These are phyloP conservation scores for Macrolepiota dolichaula DNA, from an alignment of 768 basidiomycete genomes.

Conservation along the genomic window DNA sequence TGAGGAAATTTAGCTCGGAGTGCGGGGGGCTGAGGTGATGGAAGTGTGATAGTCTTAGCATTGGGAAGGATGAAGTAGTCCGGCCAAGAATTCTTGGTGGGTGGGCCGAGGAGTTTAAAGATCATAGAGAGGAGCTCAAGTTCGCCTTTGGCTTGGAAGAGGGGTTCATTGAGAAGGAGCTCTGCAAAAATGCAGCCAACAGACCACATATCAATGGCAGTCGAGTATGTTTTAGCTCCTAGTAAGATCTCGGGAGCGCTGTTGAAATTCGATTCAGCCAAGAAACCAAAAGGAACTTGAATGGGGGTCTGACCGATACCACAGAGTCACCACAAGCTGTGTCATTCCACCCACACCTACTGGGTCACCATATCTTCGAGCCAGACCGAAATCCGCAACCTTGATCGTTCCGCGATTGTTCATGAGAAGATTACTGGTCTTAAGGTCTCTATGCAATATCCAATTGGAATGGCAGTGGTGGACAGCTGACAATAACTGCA, in stretches of 20 bases:
- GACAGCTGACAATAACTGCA: conserved; percentile 91
- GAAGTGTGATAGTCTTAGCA: conserved; percentile 73
- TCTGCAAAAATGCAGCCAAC: conserved; percentile 99
- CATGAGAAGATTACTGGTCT: conserved; percentile 97
- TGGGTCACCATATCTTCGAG: conserved; percentile 94
- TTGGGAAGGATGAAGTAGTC: conserved; percentile 77
- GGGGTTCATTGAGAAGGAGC: conserved; percentile 88
- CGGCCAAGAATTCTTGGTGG: conserved; percentile 84
- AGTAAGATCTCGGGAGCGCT: conserved; percentile 95
- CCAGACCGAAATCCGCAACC: conserved; percentile 97
- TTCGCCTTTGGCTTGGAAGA: conserved; percentile 97
- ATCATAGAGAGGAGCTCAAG: conserved; percentile 91
- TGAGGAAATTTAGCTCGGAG: conserved; percentile 87
- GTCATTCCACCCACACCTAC: conserved; percentile 96
- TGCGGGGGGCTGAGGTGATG: conserved; percentile 69
- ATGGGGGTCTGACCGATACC: conserved; percentile 78
- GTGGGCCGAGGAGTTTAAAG: conserved; percentile 93
- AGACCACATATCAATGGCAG: conserved; percentile 97
- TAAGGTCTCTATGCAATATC: conserved; percentile 97
- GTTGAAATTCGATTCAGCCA: conserved; percentile 15
- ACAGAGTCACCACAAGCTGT: conserved; percentile 95
- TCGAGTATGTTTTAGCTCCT: conserved; percentile 91
- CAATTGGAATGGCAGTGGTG: conserved; percentile 93
- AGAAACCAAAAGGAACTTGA: conserved; percentile 11
- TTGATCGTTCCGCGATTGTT: conserved; percentile 99